Evolutionary conservation across 768 basidiomycete species (phyloP).

Genomic region (Rhizopogon vesiculosus): DNA sequence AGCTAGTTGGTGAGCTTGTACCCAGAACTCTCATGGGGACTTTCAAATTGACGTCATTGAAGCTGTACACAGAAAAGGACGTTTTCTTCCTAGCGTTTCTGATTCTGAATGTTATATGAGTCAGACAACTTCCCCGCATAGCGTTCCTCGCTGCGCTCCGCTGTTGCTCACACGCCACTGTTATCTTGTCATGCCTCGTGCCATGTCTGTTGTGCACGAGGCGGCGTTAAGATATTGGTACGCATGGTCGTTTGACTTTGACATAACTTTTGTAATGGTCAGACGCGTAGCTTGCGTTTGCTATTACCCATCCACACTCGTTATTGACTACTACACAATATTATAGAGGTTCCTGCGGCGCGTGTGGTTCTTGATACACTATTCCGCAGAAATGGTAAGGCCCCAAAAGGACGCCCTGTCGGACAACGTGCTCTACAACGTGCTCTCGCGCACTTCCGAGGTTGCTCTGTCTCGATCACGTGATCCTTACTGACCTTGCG

Average conservation of each 20-base stretch:
- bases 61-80: background rate
- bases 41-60: background rate
- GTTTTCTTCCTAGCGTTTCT: background rate
- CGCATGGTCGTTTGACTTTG: background rate
- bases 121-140: background rate
- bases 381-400: background rate
- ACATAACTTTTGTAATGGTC: background rate
- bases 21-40: too few relatives aligned
- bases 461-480: conserved; percentile 23
- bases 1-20: background rate
- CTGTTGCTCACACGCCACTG: background rate
- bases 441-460: conserved; percentile 16
- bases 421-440: conserved; percentile 12
- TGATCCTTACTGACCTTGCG: conserved; percentile 1
- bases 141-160: background rate
- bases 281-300: background rate
- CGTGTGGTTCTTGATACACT: background rate
- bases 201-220: conserved; percentile 2
- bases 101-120: background rate
- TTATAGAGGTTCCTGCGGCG: background rate
- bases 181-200: conserved; percentile 10
- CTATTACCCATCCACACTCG: background rate
- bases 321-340: background rate
- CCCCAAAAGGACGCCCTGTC: background rate
- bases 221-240: background rate